phyloP scores from a whole-genome alignment of 495 filamentous ascomycete species.

The Podospora bellae-mahoneyi region DNA sequence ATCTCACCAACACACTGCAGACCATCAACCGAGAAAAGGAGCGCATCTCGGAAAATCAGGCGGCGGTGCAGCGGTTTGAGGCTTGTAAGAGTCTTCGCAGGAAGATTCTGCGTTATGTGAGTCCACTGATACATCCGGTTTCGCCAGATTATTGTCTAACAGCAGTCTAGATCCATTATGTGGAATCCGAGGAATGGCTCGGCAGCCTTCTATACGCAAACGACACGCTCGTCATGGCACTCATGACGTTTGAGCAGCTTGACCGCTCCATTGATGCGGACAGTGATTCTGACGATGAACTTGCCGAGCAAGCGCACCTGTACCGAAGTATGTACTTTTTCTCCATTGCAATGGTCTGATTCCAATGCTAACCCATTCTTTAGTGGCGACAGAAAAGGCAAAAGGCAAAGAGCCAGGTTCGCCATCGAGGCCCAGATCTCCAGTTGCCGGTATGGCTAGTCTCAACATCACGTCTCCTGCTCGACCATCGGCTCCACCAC shows the following conservation, averaged over 20 bases:
- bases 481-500: slow-evolving; percentile 42
- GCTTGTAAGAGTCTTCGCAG: slow-evolving; percentile 78
- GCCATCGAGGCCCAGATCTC: slow-evolving; percentile 33
- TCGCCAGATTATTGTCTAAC: slow-evolving; percentile 2
- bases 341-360: not conserved
- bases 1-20: slow-evolving; percentile 83
- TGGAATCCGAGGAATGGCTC: slow-evolving; percentile 79
- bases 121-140: slow-evolving; percentile 16
- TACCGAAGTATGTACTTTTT: slow-evolving; percentile 42
- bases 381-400: slow-evolving; percentile 51
- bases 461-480: slow-evolving; percentile 38
- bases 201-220: slow-evolving; percentile 78
- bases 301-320: slow-evolving; percentile 53
- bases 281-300: slow-evolving; percentile 81
- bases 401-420: slow-evolving; percentile 46
- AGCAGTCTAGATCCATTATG: slow-evolving; percentile 62
- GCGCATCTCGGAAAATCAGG: slow-evolving; percentile 78
- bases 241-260: slow-evolving; percentile 91
- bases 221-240: slow-evolving; percentile 80
- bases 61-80: slow-evolving; percentile 75
- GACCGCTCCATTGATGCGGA: slow-evolving; percentile 96
- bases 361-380: slow-evolving; percentile 20
- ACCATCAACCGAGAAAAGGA: slow-evolving; percentile 87
- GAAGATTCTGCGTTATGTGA: slow-evolving; percentile 78
- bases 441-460: slow-evolving; percentile 37